Percentiles rank a stretch among this genome's conserved stretches.
phyloP scores from a whole-genome alignment of 2,329 filamentous ascomycete species.

The Acephala macrosclerotiorum region DNA sequence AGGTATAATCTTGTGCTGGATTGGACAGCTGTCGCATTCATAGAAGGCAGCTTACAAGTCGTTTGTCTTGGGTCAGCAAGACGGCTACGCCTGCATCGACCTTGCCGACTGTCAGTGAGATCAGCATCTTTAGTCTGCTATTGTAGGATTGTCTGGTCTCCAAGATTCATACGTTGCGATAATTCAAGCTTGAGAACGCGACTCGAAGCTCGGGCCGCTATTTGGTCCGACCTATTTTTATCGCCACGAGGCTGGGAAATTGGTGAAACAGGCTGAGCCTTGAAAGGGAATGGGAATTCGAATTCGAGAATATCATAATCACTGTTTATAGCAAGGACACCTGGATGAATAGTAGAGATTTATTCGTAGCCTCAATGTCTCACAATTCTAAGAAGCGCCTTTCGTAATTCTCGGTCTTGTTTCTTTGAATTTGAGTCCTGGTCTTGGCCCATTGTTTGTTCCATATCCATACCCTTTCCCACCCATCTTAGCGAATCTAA shows the following conservation, averaged over 20 bases:
- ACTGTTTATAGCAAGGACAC: not conserved
- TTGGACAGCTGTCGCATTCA: slow-evolving; percentile 6
- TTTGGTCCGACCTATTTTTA: slow-evolving; percentile 13
- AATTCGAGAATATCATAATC: not conserved
- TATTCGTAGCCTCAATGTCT: not conserved
- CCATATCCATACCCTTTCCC: not conserved
- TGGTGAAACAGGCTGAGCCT: not conserved
- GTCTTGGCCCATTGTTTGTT: not conserved
- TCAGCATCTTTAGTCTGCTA: slow-evolving; percentile 71
- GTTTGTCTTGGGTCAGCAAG: slow-evolving; percentile 94
- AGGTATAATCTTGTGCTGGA: slow-evolving; percentile 13
- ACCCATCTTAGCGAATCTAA: not conserved
- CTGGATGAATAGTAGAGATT: not conserved
- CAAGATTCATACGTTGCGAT: slow-evolving; percentile 36
- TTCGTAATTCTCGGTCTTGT: not conserved
- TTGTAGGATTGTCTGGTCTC: slow-evolving; percentile 17
- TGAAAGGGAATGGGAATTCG: not conserved
- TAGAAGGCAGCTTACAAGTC: slow-evolving; percentile 71
- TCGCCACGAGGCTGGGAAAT: slow-evolving; percentile 9
- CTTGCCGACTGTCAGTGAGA: slow-evolving; percentile 98
- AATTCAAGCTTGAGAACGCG: slow-evolving; percentile 28
- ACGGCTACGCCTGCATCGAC: slow-evolving; percentile 99
- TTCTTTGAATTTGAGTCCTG: not conserved
- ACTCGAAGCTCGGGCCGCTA: slow-evolving; percentile 18
- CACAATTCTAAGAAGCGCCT: not conserved